These are phyloP conservation scores for Taiozyma onychis DNA, from an alignment of 1,139 yeast genomes.

Conservation along the genomic window DNA sequence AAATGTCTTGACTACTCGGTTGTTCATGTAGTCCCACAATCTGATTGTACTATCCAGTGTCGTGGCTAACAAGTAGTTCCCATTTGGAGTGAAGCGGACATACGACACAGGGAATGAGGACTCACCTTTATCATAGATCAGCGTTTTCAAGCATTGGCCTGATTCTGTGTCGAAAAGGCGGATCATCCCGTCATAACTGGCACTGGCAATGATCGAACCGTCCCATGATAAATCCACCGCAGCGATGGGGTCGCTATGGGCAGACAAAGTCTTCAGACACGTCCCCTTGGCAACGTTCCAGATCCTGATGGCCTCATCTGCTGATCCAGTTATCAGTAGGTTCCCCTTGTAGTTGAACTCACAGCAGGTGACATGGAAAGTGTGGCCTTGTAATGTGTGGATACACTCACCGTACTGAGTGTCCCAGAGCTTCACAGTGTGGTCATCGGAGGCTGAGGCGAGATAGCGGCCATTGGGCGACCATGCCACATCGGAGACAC, in stretches of 20 bases:
- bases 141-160: constrained; percentile 88
- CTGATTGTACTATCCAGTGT: constrained; percentile 76
- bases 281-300: constrained; percentile 82
- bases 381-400: constrained; percentile 69
- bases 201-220: constrained; percentile 78
- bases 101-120: constrained; percentile 73
- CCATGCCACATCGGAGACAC: constrained; percentile 69
- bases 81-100: constrained; percentile 77
- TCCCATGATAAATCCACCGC: constrained; percentile 71
- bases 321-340: constrained; percentile 72
- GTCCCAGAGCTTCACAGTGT: constrained; percentile 74
- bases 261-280: constrained; percentile 75
- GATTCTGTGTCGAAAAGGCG: constrained; percentile 82
- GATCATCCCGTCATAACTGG: constrained; percentile 85
- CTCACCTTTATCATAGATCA: constrained; percentile 64
- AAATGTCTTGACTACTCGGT: constrained; percentile 73
- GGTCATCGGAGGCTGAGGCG: constrained; percentile 87
- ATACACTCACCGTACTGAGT: constrained; percentile 45
- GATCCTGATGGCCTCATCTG: constrained; percentile 85
- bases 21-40: constrained; percentile 79
- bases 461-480: constrained; percentile 69
- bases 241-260: constrained; percentile 90
- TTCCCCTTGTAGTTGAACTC: constrained; percentile 73
- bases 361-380: constrained; percentile 77
- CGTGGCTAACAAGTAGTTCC: constrained; percentile 70